A percentile compares a stretch with the other conserved stretches of the same genome.
Evolutionary conservation across 108 stramenopile genomes (phyloP).

Genomic region (Pseudonitzschia pungens): DNA sequence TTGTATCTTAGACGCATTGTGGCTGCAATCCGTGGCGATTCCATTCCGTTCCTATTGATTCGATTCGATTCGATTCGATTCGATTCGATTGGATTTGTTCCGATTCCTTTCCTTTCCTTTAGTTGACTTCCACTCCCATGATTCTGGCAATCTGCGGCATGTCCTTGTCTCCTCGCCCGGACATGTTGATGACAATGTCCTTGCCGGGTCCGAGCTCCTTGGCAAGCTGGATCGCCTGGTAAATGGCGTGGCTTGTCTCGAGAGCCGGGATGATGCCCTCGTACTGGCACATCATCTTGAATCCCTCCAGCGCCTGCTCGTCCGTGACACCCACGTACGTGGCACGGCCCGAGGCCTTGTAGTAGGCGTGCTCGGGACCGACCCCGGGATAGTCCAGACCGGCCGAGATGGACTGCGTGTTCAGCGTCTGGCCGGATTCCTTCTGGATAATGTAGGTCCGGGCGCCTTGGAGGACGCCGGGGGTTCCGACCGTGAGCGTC

Average conservation of each 20-base stretch:
- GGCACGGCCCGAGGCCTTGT: constrained; percentile 92
- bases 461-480: constrained; percentile 95
- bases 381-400: constrained; percentile 98
- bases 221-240: constrained; percentile 87
- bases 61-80: too few relatives aligned
- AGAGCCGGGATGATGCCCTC: constrained; percentile 97
- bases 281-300: constrained; percentile 86
- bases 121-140: constrained; percentile 91
- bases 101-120: background rate
- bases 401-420: constrained; percentile 93
- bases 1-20: too few relatives aligned
- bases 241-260: constrained; percentile 93
- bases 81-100: too few relatives aligned
- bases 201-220: constrained; percentile 87
- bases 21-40: too few relatives aligned
- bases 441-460: constrained; percentile 90
- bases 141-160: constrained; percentile 93
- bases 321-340: constrained; percentile 89
- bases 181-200: constrained; percentile 91
- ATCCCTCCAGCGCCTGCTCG: constrained; percentile 90
- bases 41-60: too few relatives aligned
- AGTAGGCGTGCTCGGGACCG: constrained; percentile 93
- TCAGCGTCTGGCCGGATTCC: constrained; percentile 87
- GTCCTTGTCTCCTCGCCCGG: constrained; percentile 98
- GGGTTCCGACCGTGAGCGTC: constrained; percentile 89